Evolutionary conservation across 179 eudicot genomes (phyloP).

Genomic region (Spergularia azorica): DNA sequence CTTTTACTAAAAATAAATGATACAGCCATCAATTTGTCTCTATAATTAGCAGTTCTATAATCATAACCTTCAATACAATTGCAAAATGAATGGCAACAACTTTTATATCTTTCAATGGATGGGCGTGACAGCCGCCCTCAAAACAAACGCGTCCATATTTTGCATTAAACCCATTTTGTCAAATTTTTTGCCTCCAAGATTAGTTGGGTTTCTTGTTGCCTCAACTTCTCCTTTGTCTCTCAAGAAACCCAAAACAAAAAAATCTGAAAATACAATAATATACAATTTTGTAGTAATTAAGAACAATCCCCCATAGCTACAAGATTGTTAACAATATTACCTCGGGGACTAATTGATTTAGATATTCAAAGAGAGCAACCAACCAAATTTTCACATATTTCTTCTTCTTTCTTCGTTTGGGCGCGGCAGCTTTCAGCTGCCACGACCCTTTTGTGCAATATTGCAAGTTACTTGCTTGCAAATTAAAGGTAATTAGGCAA

Average conservation of each 20-base stretch:
- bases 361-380: background rate
- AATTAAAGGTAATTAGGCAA: constrained; percentile 5
- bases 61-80: background rate
- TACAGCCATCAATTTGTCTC: background rate
- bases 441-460: constrained; percentile 24
- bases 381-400: background rate
- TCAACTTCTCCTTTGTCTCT: constrained; percentile 5
- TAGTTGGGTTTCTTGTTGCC: constrained; percentile 18
- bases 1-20: no score
- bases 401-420: constrained; percentile 1
- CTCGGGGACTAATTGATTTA: background rate
- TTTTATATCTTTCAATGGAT: background rate
- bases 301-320: background rate
- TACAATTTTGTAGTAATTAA: constrained; percentile 2
- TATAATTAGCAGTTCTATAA: background rate
- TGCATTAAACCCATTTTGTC: constrained; percentile 13
- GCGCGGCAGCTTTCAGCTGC: constrained; percentile 39
- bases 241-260: constrained; percentile 1
- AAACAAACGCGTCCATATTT: background rate
- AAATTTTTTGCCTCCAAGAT: background rate
- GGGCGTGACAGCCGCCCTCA: constrained; percentile 6
- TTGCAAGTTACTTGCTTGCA: background rate
- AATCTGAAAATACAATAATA: background rate
- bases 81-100: constrained; percentile 6
- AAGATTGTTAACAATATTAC: constrained; percentile 5